phyloP scores from a whole-genome alignment of 2,329 filamentous ascomycete genomes.

The Stylonectria norvegica region DNA sequence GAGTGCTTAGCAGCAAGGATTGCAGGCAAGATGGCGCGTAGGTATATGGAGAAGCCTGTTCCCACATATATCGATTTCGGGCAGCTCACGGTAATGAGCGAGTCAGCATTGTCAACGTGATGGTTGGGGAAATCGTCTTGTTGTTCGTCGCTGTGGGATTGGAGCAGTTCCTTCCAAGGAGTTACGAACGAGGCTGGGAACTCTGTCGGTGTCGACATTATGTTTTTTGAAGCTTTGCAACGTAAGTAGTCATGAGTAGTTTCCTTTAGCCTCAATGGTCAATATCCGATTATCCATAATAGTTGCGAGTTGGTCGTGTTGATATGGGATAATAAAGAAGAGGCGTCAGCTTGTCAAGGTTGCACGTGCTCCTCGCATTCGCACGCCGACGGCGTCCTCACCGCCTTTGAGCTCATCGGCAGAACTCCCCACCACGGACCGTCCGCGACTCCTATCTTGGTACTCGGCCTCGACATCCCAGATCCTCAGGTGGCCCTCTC shows the following conservation, averaged over 20 bases:
- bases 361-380: too few relatives aligned
- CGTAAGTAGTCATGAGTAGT: not conserved
- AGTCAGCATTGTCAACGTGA: slow-evolving; percentile 40
- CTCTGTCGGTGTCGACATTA: slow-evolving; percentile 11
- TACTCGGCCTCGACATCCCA: slow-evolving; percentile 1
- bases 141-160: slow-evolving; percentile 33
- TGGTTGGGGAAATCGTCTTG: slow-evolving; percentile 48
- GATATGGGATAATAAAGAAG: too few relatives aligned
- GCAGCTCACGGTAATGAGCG: slow-evolving; percentile 47
- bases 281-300: too few relatives aligned
- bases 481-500: not conserved
- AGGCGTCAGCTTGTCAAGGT: too few relatives aligned
- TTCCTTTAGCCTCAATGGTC: not conserved
- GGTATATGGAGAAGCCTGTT: slow-evolving; percentile 56
- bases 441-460: slow-evolving; percentile 20
- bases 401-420: slow-evolving; percentile 20
- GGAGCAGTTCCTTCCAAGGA: slow-evolving; percentile 36
- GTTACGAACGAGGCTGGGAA: slow-evolving; percentile 38
- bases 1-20: slow-evolving; percentile 60
- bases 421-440: slow-evolving; percentile 22
- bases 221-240: too few relatives aligned
- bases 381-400: too few relatives aligned
- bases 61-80: slow-evolving; percentile 52
- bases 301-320: too few relatives aligned
- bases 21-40: slow-evolving; percentile 55